Base-by-base conservation (phyloP, 2,329 filamentous ascomycete species). In the Coleophoma eucalyptorum region DNA sequence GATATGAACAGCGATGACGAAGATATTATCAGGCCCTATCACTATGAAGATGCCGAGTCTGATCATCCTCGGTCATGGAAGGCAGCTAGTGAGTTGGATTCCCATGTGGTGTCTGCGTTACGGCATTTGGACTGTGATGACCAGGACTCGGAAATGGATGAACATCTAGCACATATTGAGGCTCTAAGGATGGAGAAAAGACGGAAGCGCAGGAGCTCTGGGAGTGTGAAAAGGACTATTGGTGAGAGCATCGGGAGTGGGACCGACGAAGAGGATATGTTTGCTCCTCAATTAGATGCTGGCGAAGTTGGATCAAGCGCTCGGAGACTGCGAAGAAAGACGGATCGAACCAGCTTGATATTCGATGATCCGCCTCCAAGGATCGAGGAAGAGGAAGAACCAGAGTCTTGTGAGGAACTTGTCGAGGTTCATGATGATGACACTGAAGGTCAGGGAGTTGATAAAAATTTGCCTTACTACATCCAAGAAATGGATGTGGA, bases 261-360 rank as follows among this genome's bases (percentile, higher is more conserved):
- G 50, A 66, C 62, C 4, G 65, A 67, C 46, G 63, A 67, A 13
- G 63, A 66, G 46, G 65, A 67, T 46, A 50, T 67, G 44, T 59
- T 62, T 8, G 55, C 58, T 15, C 55, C 52, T n/a, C 57, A 61
- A 33, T 57, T 63, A 15, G 59, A 57, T n/a, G 56, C 59, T 3
- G 64, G 61, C 48, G 63, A 66, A 32, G 62, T 57, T 12, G 62
- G 64, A 15, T 58, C 57, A 13, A 65, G 60, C 54, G 63, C 62
- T n/a, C 55, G 65, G 33, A 58, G 65, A 50, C 49, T 67, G 32
- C 49, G 65, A 40, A 55, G 65, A 41, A 67, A 65, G 46, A 56
- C 56, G 2, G 60, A 66, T 33, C 46, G 64, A 38, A 50, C 51
- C 18, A 66, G 64, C 50, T 49, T 67, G 12, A 58, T 64, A 12